Evolutionary conservation across 495 filamentous ascomycete genomes (phyloP), one percentile per base, ranked within the genome.

Genomic region (Entonaema liquescens): DNA sequence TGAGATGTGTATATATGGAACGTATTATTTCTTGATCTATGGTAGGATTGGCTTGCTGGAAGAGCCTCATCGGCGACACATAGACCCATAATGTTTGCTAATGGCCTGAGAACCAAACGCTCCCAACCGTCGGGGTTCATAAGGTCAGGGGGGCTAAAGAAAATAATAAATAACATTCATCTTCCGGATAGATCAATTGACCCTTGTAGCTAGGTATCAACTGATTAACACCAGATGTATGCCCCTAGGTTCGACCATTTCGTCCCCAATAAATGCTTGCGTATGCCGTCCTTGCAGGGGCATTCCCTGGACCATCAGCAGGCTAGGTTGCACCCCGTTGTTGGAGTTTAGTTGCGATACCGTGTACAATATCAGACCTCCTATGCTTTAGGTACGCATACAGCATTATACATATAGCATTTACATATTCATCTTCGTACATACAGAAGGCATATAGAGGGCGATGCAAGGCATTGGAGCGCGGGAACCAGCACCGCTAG

Each of bases 281-380:
- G 65, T 73, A 62, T 73, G 65, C 65, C 55, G 62, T n/a, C 53
- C 6, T 19, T 73, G 52, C 65, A 73, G 70, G 70, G 70, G 56
- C 35, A 49, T 29, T 62, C 70, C 70, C 61, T 68, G 65, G 29
- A 63, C n/a, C 5, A n/a, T 42, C 21, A 71, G 59, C 47, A 50
- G 12, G 3, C 33, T 49, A 31, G 65, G 70, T 73, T 68, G 56
- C 42, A 73, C 70, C 60, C 65, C 60, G 65, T 73, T 36, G 65
- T 68, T 73, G 61, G 65, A 73, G 65, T 54, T 56, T 68, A 67
- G 38, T 42, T 42, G 54, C 42, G 52, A 19, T 28, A 59, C 21
- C 21, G 21, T 61, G 33, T 52, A 26, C 44, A 33, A 23, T 47
- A 47, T 47, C 19, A 47, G 23, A 23, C 19, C 23, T 8, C 31